Percentiles rank a stretch among this genome's conserved stretches.
phyloP scores from a whole-genome alignment of 345 rosid genomes.

The Syzygium aqueum region DNA sequence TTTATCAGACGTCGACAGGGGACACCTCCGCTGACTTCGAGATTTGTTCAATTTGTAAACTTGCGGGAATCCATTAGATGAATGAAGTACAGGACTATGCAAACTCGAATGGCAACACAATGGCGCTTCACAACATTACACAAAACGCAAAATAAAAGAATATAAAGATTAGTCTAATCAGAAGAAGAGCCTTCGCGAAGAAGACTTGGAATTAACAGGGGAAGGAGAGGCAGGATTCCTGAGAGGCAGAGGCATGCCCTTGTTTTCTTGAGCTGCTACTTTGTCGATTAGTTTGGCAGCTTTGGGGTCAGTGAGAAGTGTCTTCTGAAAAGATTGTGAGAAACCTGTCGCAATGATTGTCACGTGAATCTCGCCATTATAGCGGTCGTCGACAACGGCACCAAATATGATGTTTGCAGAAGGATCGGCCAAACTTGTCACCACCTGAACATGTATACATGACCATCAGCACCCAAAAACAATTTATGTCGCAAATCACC shows the following conservation, averaged over 20 bases:
- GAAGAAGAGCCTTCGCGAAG: slow-evolving; percentile 74
- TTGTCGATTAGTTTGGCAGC: slow-evolving; percentile 56
- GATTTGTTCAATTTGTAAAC: not conserved
- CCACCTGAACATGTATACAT: slow-evolving; percentile 43
- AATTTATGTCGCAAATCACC: not conserved
- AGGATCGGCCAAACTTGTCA: slow-evolving; percentile 95
- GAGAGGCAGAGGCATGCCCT: slow-evolving; percentile 41
- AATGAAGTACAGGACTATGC: not conserved
- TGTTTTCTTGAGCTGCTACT: slow-evolving; percentile 43
- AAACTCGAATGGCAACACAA: not conserved
- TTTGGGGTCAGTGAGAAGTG: slow-evolving; percentile 65
- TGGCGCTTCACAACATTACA: not conserved
- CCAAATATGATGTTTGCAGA: slow-evolving; percentile 98
- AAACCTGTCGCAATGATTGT: slow-evolving; percentile 95
- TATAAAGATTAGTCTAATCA: slow-evolving; percentile 10
- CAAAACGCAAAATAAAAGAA: not conserved
- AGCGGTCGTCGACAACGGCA: slow-evolving; percentile 94
- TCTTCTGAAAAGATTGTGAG: slow-evolving; percentile 91
- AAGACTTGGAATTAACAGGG: slow-evolving; percentile 34
- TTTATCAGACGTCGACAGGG: not conserved
- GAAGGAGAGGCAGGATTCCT: slow-evolving; percentile 36
- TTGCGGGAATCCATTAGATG: not conserved
- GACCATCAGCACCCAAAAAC: not conserved
- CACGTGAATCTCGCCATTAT: slow-evolving; percentile 90
- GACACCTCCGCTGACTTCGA: not conserved